Conservation (phyloP, 192 early-diverging fungal species). For the Linnemannia hyalina region DNA sequence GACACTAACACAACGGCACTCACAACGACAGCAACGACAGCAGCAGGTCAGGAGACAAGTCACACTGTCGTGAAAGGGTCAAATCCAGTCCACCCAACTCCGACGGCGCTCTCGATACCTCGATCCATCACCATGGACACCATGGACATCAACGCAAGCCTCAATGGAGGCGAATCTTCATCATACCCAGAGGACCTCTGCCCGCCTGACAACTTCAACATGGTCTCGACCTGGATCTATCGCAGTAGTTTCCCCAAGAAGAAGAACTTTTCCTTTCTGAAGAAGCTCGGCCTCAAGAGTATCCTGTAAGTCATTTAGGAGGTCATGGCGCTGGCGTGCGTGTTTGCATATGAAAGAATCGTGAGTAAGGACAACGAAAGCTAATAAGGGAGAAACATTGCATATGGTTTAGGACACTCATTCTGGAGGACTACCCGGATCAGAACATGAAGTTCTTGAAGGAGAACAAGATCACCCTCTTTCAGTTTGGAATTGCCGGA, state of each 20-base stretch:
- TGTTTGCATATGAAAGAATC: background rate
- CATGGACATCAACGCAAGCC: slow-evolving; percentile 23
- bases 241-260: slow-evolving; percentile 94
- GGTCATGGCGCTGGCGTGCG: background rate
- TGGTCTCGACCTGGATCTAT: slow-evolving; percentile 96
- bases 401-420: slow-evolving; percentile 76
- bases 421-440: slow-evolving; percentile 90
- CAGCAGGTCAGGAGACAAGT: background rate
- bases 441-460: slow-evolving; percentile 90
- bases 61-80: background rate
- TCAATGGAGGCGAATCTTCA: slow-evolving; percentile 49
- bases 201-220: slow-evolving; percentile 95
- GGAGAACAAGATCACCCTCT: slow-evolving; percentile 81
- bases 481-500: slow-evolving; percentile 91
- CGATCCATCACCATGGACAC: slow-evolving; percentile 30
- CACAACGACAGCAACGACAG: background rate
- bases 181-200: slow-evolving; percentile 76
- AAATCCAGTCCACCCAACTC: background rate
- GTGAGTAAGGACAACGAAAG: background rate
- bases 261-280: slow-evolving; percentile 92
- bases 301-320: slow-evolving; percentile 76
- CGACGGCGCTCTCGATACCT: slow-evolving; percentile 26
- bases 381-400: background rate
- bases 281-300: slow-evolving; percentile 87
- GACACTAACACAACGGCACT: background rate